Evolutionary conservation across 2,329 filamentous ascomycete genomes (phyloP).

Genomic region (Dothideomycetes sp.): DNA sequence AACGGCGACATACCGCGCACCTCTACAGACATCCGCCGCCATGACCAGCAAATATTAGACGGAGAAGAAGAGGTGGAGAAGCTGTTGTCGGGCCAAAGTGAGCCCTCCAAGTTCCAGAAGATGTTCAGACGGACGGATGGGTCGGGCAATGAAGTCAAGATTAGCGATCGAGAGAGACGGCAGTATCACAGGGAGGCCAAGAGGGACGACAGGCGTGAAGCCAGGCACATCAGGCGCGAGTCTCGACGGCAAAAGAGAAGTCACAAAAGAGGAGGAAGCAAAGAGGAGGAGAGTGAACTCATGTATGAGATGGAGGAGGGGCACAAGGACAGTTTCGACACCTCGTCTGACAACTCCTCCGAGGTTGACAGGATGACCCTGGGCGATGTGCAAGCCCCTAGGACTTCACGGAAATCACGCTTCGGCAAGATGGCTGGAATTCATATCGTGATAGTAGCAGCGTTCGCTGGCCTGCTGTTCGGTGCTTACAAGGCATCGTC

Average conservation of each 20-base stretch:
- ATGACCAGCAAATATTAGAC: slow-evolving; percentile 30
- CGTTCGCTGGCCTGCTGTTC: slow-evolving; percentile 45
- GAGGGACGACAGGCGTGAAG: slow-evolving; percentile 30
- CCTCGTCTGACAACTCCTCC: slow-evolving; percentile 29
- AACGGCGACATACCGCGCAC: slow-evolving; percentile 15
- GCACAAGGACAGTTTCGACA: slow-evolving; percentile 52
- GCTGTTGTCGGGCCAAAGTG: slow-evolving; percentile 22
- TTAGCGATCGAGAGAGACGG: slow-evolving; percentile 19
- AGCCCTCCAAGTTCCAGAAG: slow-evolving; percentile 11
- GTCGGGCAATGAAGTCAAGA: slow-evolving; percentile 8
- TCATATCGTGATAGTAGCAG: slow-evolving; percentile 34
- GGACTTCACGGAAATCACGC: slow-evolving; percentile 25
- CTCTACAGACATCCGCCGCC: slow-evolving; percentile 23
- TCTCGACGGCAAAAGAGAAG: slow-evolving; percentile 21
- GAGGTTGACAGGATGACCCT: slow-evolving; percentile 40
- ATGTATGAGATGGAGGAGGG: slow-evolving; percentile 92
- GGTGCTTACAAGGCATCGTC: slow-evolving; percentile 46
- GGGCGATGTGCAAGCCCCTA: slow-evolving; percentile 38
- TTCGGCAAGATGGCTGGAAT: slow-evolving; percentile 28
- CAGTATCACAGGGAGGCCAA: slow-evolving; percentile 13
- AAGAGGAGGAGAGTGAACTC: slow-evolving; percentile 59
- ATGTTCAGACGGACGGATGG: slow-evolving; percentile 18
- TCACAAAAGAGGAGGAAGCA: slow-evolving; percentile 53
- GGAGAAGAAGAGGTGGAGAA: slow-evolving; percentile 36
- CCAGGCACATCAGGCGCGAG: slow-evolving; percentile 22